Evolutionary conservation across 2,329 filamentous ascomycete genomes (phyloP), one percentile per base, ranked within the genome.

Genomic region (Calonectria pseudoreteaudii): DNA sequence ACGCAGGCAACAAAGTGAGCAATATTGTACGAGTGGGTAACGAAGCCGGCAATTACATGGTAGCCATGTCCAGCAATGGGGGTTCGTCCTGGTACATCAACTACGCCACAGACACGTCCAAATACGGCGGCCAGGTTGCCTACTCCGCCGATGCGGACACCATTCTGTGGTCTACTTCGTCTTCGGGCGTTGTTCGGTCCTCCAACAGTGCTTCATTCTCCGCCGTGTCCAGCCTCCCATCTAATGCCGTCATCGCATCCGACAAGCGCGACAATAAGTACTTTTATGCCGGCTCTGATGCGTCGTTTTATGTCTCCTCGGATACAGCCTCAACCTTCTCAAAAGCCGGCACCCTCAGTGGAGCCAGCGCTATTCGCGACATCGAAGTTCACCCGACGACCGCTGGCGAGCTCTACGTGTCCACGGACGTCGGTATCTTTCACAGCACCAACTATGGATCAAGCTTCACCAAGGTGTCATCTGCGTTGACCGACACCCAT

Each of bases 371-470:
- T 23, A 84, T 93, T 71, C 91, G 91, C 49, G 87, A 88, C 41
- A 86, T 94, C 13, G 89, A 89, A 20, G 86, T 86, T 0, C 87
- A 92, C 74, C 91, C 91, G 0, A 86, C 87, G 8, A 85, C 86
- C 14, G 89, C 90, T 0, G 92, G 93, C 16, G 90, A 92, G 62
- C 87, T 94, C 62, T 90, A 87, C 82, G 89, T 90, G 2, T 90
- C 90, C 1, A 91, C 90, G 0, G 85, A 91, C 68, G 82, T 78
- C 0, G 90, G 90, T 8, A 81, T 92, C 62, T 91, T 89, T 83
- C 87, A 87, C 76, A 90, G 88, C 13, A 88, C 86, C 8, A 81
- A 91, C 80, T 90, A 83, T 44, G 90, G 89, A 7, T 79, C 81
- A 5, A 85, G 85, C 1, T 91, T 91, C 75, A 83, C 85, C 0